Base-by-base conservation (phyloP, 1,139 yeast genomes). In the Scheffersomyces segobiensis region DNA sequence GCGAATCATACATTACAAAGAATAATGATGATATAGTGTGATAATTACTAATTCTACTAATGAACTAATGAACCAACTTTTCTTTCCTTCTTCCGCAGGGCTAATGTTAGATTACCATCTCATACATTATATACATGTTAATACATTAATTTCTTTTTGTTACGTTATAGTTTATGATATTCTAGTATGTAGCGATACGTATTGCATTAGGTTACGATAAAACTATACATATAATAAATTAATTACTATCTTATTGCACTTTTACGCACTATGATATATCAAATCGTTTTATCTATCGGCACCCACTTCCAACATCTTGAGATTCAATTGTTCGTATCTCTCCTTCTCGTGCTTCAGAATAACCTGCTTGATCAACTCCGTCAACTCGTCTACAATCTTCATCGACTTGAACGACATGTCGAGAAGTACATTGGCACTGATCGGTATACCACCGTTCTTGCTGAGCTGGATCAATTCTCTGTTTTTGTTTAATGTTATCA, bases 371-470 rank as follows among this genome's bases (percentile, higher is more conserved):
- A 95, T 89, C 66, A 84, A 77, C 42, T 86, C 85, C 0, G 97
- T 91, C 62, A 91, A 72, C 21, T 74, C 71, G 57, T 84, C 87
- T 7, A 92, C 96, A 52, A 87, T 82, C 12, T 74, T 72, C 67
- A 84, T 86, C 1, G 97, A 96, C 61, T 82, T 77, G 60, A 84
- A 83, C 49, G 91, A 84, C 69, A 96, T 87, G 51, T 87, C 86
- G 77, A 93, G 78, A 57, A 95, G 76, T 47, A 84, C 78, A 53
- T 83, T 71, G 0, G 96, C 93, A 65, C 92, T 95, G 63, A 95
- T 86, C 1, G 96, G 90, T 53, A 91, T 78, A 0, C 98, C 98
- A 54, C 99, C 99, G 52, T 93, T 90, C 68, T 95, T 95, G 54
- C 91, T 84, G 50, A 96, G 80, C 71, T 95, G 99, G 56, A 97